A percentile compares a stretch with the other conserved stretches of the same genome.
Conservation (phyloP, 352 stramenopile species). For the Phytopythium oedochilum region DNA sequence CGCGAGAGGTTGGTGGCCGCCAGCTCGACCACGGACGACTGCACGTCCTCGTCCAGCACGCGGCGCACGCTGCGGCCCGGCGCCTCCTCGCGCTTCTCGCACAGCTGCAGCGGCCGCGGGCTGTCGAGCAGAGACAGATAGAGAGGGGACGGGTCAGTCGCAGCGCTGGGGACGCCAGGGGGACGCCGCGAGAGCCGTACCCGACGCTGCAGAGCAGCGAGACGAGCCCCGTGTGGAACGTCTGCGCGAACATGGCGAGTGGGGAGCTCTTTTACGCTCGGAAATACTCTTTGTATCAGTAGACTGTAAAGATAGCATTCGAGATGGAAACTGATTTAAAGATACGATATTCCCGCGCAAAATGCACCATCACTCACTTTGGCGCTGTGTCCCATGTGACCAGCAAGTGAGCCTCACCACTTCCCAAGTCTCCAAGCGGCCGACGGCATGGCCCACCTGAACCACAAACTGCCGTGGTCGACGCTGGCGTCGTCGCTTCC, state of each 20-base stretch:
- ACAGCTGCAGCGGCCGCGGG: slow-evolving; percentile 51
- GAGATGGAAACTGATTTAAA: neutral
- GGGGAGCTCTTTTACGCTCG: too few species aligned
- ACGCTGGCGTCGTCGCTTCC: neutral
- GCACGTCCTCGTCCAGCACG: slow-evolving; percentile 51
- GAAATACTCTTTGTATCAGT: neutral
- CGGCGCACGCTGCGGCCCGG: slow-evolving; percentile 23
- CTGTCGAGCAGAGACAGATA: slow-evolving; percentile 8
- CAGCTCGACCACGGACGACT: slow-evolving; percentile 57
- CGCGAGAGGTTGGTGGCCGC: slow-evolving; percentile 20
- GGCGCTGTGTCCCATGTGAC: too few species aligned
- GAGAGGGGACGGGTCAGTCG: too few species aligned
- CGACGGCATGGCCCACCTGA: slow-evolving; percentile 2
- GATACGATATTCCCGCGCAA: neutral
- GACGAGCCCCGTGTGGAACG: slow-evolving; percentile 47
- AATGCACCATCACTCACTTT: neutral
- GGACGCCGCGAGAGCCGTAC: slow-evolving; percentile 20
- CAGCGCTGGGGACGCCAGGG: too few species aligned
- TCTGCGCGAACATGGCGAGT: slow-evolving; percentile 42
- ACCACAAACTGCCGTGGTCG: slow-evolving; percentile 5
- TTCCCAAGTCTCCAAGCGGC: too few species aligned
- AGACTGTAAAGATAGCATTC: too few species aligned
- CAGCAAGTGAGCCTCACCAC: too few species aligned
- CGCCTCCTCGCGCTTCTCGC: slow-evolving; percentile 41
- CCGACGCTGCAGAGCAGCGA: slow-evolving; percentile 62